Evolutionary conservation across 73 alveolate genomes (phyloP).

Genomic region (Paramecium octaurelia): DNA sequence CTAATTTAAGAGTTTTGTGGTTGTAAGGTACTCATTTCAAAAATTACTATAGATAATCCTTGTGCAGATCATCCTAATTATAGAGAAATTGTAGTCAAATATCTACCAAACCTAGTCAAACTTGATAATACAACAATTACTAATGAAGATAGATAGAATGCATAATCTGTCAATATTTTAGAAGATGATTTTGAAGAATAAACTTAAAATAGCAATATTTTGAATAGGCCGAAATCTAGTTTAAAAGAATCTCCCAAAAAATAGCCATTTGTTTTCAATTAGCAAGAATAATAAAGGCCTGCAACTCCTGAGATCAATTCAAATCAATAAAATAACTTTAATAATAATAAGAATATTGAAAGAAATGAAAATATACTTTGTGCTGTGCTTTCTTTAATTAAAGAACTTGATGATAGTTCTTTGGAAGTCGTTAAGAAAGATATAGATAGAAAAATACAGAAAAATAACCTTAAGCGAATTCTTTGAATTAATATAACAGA

Average conservation of each 20-base stretch:
- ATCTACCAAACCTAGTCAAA: slow-evolving; percentile 87
- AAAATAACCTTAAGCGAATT: neutral
- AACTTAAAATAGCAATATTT: neutral
- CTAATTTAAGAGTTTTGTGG: slow-evolving; percentile 93
- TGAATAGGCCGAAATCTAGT: slow-evolving; percentile 35
- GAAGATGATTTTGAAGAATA: slow-evolving; percentile 55
- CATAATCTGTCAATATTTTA: slow-evolving; percentile 64
- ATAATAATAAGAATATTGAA: slow-evolving; percentile 20
- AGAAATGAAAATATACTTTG: slow-evolving; percentile 81
- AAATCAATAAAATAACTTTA: neutral
- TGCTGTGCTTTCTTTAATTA: slow-evolving; percentile 82
- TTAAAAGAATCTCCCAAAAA: slow-evolving; percentile 27
- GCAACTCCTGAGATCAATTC: neutral
- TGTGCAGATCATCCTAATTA: slow-evolving; percentile 83
- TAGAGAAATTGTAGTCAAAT: slow-evolving; percentile 83
- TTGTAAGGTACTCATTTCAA: slow-evolving; percentile 43
- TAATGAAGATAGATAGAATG: slow-evolving; percentile 78
- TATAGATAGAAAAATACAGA: slow-evolving; percentile 71
- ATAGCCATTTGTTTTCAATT: neutral
- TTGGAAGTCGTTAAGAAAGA: slow-evolving; percentile 85
- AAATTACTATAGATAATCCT: slow-evolving; percentile 86
- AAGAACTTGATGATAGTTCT: slow-evolving; percentile 84
- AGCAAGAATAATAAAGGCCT: neutral
- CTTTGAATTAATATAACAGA: slow-evolving; percentile 9
- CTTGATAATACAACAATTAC: slow-evolving; percentile 88